A percentile compares a stretch with the other conserved stretches of the same genome.
Conservation (phyloP, 305 asterid genomes). For the Lippia alba region DNA sequence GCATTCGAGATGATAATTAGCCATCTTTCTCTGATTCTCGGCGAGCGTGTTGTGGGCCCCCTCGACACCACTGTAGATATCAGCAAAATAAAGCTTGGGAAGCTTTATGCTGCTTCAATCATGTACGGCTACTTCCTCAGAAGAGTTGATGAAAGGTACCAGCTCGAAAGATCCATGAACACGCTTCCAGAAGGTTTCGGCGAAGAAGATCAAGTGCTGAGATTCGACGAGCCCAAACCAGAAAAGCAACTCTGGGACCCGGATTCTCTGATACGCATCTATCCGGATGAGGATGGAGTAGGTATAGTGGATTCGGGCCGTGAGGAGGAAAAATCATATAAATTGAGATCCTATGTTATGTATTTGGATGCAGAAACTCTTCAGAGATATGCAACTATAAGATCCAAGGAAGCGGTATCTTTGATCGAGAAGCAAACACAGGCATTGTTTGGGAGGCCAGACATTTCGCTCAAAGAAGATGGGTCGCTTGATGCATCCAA, state of each 20-base stretch:
- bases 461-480: constrained; percentile 64
- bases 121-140: constrained; percentile 96
- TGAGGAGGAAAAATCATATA: constrained; percentile 62
- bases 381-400: constrained; percentile 84
- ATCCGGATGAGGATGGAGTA: constrained; percentile 66
- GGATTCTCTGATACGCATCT: constrained; percentile 70
- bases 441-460: constrained; percentile 90
- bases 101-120: constrained; percentile 93
- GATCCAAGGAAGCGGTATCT: constrained; percentile 86
- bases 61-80: constrained; percentile 70
- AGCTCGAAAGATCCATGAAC: constrained; percentile 88
- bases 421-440: constrained; percentile 96
- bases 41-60: constrained; percentile 77
- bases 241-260: constrained; percentile 83
- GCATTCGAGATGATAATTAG: constrained; percentile 92
- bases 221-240: constrained; percentile 51
- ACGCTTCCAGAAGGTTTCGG: constrained; percentile 77
- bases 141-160: constrained; percentile 88
- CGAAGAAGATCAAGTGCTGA: constrained; percentile 45
- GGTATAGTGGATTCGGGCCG: constrained; percentile 46
- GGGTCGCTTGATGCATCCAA: constrained; percentile 74
- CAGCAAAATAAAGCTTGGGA: constrained; percentile 88
- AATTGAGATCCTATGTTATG: constrained; percentile 86
- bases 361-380: constrained; percentile 93
- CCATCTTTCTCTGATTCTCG: constrained; percentile 88